Percentiles rank a stretch among this genome's conserved stretches.
Evolutionary conservation across 1,284 basidiomycete genomes (phyloP).

Genomic region (Cutaneotrichosporon cavernicola): DNA sequence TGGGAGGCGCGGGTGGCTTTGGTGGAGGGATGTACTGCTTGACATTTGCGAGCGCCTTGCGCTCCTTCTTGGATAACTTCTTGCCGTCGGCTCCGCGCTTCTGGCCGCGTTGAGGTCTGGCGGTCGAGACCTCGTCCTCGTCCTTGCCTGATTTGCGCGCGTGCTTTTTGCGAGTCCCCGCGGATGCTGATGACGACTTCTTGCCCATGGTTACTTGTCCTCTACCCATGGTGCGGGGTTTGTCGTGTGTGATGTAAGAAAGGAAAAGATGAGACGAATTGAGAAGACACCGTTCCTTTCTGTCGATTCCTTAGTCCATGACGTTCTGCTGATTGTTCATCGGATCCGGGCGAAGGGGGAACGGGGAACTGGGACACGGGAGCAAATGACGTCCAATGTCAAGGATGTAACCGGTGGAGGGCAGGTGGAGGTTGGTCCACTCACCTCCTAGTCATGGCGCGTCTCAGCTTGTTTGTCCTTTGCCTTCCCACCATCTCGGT

Average conservation of each 20-base stretch:
- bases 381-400: conserved; percentile 4
- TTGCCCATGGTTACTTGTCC: conserved; percentile 10
- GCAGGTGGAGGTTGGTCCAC: conserved; percentile 16
- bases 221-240: conserved; percentile 11
- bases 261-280: background rate
- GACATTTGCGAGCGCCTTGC: conserved; percentile 57
- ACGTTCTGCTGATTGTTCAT: background rate
- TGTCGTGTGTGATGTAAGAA: background rate
- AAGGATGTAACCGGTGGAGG: background rate
- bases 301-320: background rate
- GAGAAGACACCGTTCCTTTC: background rate
- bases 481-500: background rate
- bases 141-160: conserved; percentile 40
- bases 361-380: too few relatives aligned
- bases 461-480: background rate
- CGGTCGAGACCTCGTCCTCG: conserved; percentile 27
- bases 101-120: conserved; percentile 15
- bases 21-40: conserved; percentile 80
- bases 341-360: conserved; percentile 9
- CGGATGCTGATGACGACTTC: conserved; percentile 62
- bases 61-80: conserved; percentile 50
- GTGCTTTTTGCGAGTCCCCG: conserved; percentile 75
- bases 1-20: conserved; percentile 80
- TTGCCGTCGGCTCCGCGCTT: conserved; percentile 29
- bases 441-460: conserved; percentile 1